phyloP scores from a whole-genome alignment of 2,329 filamentous ascomycete genomes.

The Venturia effusa region DNA sequence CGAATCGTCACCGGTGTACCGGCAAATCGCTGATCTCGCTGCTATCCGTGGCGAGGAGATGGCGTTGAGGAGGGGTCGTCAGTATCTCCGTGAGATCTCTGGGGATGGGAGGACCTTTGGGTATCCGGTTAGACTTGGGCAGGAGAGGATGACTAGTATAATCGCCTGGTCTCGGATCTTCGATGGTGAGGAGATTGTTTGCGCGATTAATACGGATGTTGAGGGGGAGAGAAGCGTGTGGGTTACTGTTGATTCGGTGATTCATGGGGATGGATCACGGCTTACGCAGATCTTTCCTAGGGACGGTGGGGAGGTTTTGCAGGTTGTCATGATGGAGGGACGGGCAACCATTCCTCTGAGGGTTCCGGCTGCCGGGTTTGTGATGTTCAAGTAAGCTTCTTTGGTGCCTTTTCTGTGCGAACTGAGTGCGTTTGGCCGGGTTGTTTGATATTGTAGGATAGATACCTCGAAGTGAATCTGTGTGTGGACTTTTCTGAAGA shows the following conservation, averaged over 20 bases:
- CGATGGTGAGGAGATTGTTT: conserved; percentile 14
- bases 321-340: background rate
- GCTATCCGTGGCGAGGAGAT: background rate
- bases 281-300: background rate
- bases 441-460: background rate
- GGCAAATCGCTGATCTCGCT: background rate
- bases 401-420: background rate
- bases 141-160: conserved; percentile 14
- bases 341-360: conserved; percentile 13
- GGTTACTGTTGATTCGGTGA: conserved; percentile 15
- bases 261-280: conserved; percentile 11
- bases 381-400: conserved; percentile 14
- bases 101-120: background rate
- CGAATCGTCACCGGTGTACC: conserved; percentile 7
- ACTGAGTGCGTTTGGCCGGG: background rate
- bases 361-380: conserved; percentile 15
- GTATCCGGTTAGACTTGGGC: conserved; percentile 1
- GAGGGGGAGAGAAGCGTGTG: conserved; percentile 11
- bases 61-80: background rate
- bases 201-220: conserved; percentile 14
- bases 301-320: background rate
- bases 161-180: conserved; percentile 19
- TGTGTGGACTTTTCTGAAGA: background rate
- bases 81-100: background rate
- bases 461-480: background rate